These are phyloP conservation scores for Akanthomyces dipterigenus DNA, from an alignment of 2,329 filamentous ascomycete species.

Conservation along the genomic window DNA sequence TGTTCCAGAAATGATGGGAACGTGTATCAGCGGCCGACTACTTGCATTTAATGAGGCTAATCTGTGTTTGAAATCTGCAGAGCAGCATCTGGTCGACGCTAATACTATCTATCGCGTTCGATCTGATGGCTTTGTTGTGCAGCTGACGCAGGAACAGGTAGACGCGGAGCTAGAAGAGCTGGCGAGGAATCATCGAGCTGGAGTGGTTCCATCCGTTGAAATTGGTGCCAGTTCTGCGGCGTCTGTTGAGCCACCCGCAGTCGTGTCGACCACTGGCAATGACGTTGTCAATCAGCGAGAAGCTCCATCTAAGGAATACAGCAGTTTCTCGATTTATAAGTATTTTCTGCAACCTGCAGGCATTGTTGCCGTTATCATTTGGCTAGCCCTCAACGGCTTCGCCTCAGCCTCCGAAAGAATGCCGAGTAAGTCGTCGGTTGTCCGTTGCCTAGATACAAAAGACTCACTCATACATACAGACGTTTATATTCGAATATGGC, in stretches of 20 bases:
- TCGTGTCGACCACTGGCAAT: neutral
- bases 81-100: constrained; percentile 1
- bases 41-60: too few species aligned
- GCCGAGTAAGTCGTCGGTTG: neutral
- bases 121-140: neutral
- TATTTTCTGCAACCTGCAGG: constrained; percentile 3
- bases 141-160: neutral
- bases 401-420: neutral
- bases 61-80: neutral
- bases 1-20: too few species aligned
- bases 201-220: neutral
- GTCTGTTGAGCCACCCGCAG: neutral
- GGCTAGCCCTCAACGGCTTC: neutral
- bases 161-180: neutral
- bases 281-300: too few species aligned
- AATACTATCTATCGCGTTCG: neutral
- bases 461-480: neutral
- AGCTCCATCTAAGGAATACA: neutral
- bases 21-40: too few species aligned
- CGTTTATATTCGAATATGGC: constrained; percentile 5
- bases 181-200: neutral
- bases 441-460: too few species aligned
- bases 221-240: too few species aligned
- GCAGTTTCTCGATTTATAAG: neutral
- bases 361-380: neutral